These are phyloP conservation scores for Rhodotorula sp. DNA, from an alignment of 1,284 basidiomycete species.

Conservation along the genomic window DNA sequence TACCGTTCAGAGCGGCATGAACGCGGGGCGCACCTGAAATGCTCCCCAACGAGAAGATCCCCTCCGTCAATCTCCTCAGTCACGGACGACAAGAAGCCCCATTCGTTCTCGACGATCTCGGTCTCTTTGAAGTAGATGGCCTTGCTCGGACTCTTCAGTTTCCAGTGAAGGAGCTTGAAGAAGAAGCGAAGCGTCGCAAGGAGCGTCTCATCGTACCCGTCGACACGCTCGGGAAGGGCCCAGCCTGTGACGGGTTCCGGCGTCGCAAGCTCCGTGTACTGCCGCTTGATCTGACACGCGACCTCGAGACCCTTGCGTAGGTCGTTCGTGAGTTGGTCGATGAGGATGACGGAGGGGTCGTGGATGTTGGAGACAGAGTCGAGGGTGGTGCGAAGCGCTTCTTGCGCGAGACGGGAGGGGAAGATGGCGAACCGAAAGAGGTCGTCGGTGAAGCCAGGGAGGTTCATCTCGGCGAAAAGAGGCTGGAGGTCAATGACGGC, in stretches of 20 bases:
- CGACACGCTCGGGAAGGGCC: slow-evolving; percentile 66
- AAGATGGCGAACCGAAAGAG: slow-evolving; percentile 92
- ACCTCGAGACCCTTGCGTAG: slow-evolving; percentile 87
- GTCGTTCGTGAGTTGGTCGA: slow-evolving; percentile 94
- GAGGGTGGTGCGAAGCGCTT: slow-evolving; percentile 81
- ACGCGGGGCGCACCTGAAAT: slow-evolving; percentile 66
- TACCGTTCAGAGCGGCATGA: neutral
- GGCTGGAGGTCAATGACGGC: slow-evolving; percentile 77
- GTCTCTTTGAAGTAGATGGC: slow-evolving; percentile 97
- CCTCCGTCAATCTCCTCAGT: slow-evolving; percentile 85
- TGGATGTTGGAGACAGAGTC: slow-evolving; percentile 86
- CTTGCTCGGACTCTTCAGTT: slow-evolving; percentile 87
- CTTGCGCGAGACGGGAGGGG: slow-evolving; percentile 90
- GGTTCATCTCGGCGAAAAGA: slow-evolving; percentile 74
- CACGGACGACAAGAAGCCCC: slow-evolving; percentile 92
- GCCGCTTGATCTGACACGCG: slow-evolving; percentile 89
- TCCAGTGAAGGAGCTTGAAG: slow-evolving; percentile 92
- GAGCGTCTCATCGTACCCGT: slow-evolving; percentile 83
- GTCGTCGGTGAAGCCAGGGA: slow-evolving; percentile 89
- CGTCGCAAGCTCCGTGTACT: slow-evolving; percentile 82
- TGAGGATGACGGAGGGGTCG: slow-evolving; percentile 83
- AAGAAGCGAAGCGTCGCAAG: slow-evolving; percentile 84
- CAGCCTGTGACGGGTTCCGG: slow-evolving; percentile 84
- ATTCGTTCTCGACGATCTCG: slow-evolving; percentile 92
- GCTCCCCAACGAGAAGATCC: slow-evolving; percentile 87